Base-by-base conservation (phyloP, 768 basidiomycete species). In the Xerocomus brunneocitrinus region DNA sequence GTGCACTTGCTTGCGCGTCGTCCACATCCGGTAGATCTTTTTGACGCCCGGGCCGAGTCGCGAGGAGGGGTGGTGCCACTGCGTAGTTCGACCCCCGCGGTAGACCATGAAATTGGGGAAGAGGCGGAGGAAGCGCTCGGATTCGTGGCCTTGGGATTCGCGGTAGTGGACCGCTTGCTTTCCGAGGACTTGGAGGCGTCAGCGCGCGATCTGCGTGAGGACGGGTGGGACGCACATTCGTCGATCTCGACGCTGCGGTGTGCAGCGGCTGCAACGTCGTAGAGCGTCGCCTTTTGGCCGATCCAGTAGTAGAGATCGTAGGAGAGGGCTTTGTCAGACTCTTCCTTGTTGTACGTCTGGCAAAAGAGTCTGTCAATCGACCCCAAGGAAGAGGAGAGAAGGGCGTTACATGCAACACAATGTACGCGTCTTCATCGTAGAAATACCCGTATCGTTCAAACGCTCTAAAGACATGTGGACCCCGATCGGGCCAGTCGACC, bases 291-390 rank as follows among this genome's bases (percentile, higher is more conserved):
- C 47, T 80, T 69, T 51, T 75, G 68, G 12, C 85, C 82, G 4
- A 85, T 68, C 83, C 83, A 85, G 63, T 84, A 85, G 64, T 85
- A 83, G 28, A 86, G 71, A 62, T 85, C 74, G 59, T 80, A 83
- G 0, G 75, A 79, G 14, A 83, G 64, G 10, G 13, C 4, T 19
- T 52, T 22, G 19, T 76, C 67, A 8, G 74, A 64, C 27, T 82
- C 74, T 48, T 36, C 27, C 67, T 82, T 82, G 68, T 80, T 82
- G 69, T 81, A 84, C 4, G 82, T 84, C 84, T 86, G 50, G 8
- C 28, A 22, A 10, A 32, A 27, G 13, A 7, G 9, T 46, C 22
- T 19, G 14, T 49, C 42, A 49, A 28, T 22, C 38, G 32, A 35
- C 19, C 2, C 2, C 12, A 19, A n/a, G 22, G 43, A 5, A 2